Conservation (phyloP, 208 protist species). For the Leishmania turanica region DNA sequence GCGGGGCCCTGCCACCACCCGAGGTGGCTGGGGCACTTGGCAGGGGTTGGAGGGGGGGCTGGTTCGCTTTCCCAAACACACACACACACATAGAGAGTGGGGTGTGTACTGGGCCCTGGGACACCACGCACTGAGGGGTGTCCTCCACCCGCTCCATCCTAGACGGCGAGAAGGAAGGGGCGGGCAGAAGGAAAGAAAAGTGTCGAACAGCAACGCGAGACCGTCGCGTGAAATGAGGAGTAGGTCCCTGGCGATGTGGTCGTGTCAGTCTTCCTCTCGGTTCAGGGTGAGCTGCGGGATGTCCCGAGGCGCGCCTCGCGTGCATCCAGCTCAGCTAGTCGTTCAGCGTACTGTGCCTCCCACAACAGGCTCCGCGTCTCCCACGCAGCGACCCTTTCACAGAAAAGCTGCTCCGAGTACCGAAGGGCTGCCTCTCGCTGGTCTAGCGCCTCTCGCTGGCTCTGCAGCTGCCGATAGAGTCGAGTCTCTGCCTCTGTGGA, state of each 20-base stretch:
- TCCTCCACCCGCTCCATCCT: no score
- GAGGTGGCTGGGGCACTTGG: background rate
- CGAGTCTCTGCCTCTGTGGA: background rate
- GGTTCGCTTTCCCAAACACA: background rate
- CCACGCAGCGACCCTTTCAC: conserved; percentile 8
- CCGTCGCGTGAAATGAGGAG: background rate
- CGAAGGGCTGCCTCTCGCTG: background rate
- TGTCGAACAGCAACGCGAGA: background rate
- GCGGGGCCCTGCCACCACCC: background rate
- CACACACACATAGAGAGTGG: background rate
- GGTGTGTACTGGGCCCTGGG: background rate
- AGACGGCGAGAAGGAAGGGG: background rate
- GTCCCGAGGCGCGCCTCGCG: conserved; percentile 11
- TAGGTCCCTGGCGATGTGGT: background rate
- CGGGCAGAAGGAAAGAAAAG: background rate
- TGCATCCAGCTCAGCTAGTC: conserved; percentile 5
- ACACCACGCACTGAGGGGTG: background rate
- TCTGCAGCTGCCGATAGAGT: background rate
- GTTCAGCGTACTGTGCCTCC: conserved; percentile 16
- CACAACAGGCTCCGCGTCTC: conserved; percentile 15
- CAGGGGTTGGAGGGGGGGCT: background rate
- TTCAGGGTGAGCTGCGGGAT: background rate
- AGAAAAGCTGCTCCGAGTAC: background rate
- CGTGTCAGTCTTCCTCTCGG: background rate
- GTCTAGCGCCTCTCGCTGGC: background rate